Evolutionary conservation across 164 flowering plant genomes (phyloP).

Genomic region (Vitis vinifera): ASM3070453v1 NC_081809.1:2961501-2962000

Average conservation of each 20-base stretch:
- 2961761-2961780: slow-evolving; percentile 46
- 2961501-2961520: background rate
- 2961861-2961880: slow-evolving; percentile 50
- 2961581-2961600: too few species aligned
- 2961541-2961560: too few species aligned
- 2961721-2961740: slow-evolving; percentile 39
- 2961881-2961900: slow-evolving; percentile 36
- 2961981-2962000: background rate
- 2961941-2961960: background rate
- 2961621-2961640: background rate
- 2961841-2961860: slow-evolving; percentile 59
- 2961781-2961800: slow-evolving; percentile 41
- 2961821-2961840: slow-evolving; percentile 26
- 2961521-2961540: background rate
- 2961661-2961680: too few species aligned
- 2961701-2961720: slow-evolving; percentile 45
- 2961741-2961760: slow-evolving; percentile 52
- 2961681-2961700: too few species aligned
- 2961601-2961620: too few species aligned
- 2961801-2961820: slow-evolving; percentile 14
- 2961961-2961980: background rate
- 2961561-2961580: too few species aligned
- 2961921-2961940: slow-evolving; percentile 1
- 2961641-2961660: background rate
- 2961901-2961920: slow-evolving; percentile 2